Conservation (phyloP, 2,329 filamentous ascomycete genomes). For the Setomelanomma holmii region DNA sequence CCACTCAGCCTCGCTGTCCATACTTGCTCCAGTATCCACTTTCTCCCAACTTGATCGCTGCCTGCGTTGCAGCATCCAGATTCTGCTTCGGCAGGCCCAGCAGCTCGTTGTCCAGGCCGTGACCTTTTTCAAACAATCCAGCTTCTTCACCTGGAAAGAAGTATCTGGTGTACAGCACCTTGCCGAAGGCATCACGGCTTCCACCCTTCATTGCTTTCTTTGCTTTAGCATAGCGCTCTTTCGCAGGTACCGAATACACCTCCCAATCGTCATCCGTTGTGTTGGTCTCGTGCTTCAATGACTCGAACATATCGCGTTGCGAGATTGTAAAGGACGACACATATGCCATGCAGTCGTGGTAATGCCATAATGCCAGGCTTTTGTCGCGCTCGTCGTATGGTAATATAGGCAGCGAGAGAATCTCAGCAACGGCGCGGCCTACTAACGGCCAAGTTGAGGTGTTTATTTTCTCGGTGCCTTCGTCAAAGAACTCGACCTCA, state of each 20-base stretch:
- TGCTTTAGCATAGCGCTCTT: slow-evolving; percentile 59
- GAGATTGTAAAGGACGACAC: slow-evolving; percentile 46
- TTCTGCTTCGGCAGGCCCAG: slow-evolving; percentile 66
- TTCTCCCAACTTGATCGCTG: slow-evolving; percentile 13
- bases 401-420: slow-evolving; percentile 42
- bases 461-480: slow-evolving; percentile 41
- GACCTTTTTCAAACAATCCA: slow-evolving; percentile 41
- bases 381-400: slow-evolving; percentile 18
- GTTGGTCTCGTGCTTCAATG: slow-evolving; percentile 41
- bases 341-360: slow-evolving; percentile 44
- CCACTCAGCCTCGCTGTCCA: background rate
- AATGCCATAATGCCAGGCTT: slow-evolving; percentile 18
- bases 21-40: slow-evolving; percentile 12
- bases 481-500: slow-evolving; percentile 34
- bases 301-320: slow-evolving; percentile 48
- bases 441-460: slow-evolving; percentile 41
- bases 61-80: slow-evolving; percentile 63
- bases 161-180: slow-evolving; percentile 59
- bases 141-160: slow-evolving; percentile 52
- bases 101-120: slow-evolving; percentile 56
- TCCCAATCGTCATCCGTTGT: slow-evolving; percentile 48
- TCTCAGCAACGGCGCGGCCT: slow-evolving; percentile 39
- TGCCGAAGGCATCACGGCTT: slow-evolving; percentile 53
- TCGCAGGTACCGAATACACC: slow-evolving; percentile 50
- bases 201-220: slow-evolving; percentile 55